Conservation (phyloP, 805 yeast genomes). For the Ogataea zsoltii region DNA sequence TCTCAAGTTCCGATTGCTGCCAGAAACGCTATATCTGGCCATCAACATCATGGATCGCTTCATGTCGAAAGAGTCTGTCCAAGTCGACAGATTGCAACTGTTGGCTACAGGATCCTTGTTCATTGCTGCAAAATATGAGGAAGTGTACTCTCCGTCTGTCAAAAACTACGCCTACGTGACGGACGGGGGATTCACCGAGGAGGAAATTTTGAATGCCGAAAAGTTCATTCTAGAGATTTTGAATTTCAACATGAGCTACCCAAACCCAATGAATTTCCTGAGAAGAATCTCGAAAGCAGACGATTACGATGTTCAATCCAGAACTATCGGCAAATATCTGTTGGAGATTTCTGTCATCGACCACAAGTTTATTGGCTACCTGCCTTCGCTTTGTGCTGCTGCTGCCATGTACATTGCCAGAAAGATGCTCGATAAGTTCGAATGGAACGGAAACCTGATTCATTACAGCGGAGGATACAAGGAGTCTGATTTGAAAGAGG, state of each 20-base stretch:
- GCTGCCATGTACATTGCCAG: conserved; percentile 85
- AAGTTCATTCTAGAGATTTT: conserved; percentile 71
- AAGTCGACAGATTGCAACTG: conserved; percentile 77
- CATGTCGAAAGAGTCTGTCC: conserved; percentile 71
- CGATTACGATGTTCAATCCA: conserved; percentile 78
- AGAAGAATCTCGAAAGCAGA: conserved; percentile 90
- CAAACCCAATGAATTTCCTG: conserved; percentile 87
- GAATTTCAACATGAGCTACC: conserved; percentile 75
- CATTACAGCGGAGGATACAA: conserved; percentile 92
- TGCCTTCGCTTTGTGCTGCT: conserved; percentile 82
- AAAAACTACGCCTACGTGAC: conserved; percentile 85
- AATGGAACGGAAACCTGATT: conserved; percentile 84
- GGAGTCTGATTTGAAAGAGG: conserved; percentile 68
- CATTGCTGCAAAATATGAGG: conserved; percentile 92
- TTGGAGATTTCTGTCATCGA: conserved; percentile 78
- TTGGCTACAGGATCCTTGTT: conserved; percentile 83
- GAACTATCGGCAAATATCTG: conserved; percentile 83
- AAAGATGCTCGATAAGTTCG: conserved; percentile 60
- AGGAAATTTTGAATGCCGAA: conserved; percentile 82
- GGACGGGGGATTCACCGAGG: conserved; percentile 80
- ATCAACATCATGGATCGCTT: conserved; percentile 87
- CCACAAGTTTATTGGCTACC: conserved; percentile 66
- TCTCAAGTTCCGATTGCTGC: conserved; percentile 74
- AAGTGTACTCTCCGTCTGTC: conserved; percentile 84
- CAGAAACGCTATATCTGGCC: conserved; percentile 82